Conservation (phyloP, 805 yeast species). For the Sugiyamaella valdiviana region DNA sequence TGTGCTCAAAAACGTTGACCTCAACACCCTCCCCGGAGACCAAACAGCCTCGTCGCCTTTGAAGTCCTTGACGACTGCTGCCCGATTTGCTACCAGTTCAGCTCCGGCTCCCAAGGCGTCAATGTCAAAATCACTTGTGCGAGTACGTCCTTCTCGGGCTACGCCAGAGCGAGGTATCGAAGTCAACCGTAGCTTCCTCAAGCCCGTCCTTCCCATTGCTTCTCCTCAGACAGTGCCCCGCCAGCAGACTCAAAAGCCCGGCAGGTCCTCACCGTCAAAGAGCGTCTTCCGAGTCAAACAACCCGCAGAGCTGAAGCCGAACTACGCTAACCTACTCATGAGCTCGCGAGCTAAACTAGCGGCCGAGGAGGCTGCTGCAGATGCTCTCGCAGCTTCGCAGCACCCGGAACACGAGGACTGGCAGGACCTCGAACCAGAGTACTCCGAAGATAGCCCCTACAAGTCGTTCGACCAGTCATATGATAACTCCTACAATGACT, state of each 20-base stretch:
- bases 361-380: background rate
- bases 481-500: background rate
- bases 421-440: background rate
- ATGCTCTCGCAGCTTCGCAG: background rate
- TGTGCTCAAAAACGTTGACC: conserved; percentile 1
- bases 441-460: background rate
- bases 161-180: background rate
- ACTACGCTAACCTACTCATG: conserved; percentile 2
- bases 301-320: conserved; percentile 1
- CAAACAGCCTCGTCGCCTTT: background rate
- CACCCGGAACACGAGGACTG: background rate
- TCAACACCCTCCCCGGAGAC: background rate
- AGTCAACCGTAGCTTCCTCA: background rate
- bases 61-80: background rate
- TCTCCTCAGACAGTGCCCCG: background rate
- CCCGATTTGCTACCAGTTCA: background rate
- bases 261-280: conserved; percentile 1
- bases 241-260: background rate
- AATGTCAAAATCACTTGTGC: background rate
- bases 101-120: background rate
- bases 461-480: background rate
- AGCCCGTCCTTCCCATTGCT: background rate
- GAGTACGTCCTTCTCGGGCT: background rate
- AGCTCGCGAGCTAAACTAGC: background rate
- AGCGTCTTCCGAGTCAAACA: background rate